A percentile compares a stretch with the other conserved stretches of the same genome.
Conservation (phyloP, 805 yeast genomes). For the Myxozyma geophila region DNA sequence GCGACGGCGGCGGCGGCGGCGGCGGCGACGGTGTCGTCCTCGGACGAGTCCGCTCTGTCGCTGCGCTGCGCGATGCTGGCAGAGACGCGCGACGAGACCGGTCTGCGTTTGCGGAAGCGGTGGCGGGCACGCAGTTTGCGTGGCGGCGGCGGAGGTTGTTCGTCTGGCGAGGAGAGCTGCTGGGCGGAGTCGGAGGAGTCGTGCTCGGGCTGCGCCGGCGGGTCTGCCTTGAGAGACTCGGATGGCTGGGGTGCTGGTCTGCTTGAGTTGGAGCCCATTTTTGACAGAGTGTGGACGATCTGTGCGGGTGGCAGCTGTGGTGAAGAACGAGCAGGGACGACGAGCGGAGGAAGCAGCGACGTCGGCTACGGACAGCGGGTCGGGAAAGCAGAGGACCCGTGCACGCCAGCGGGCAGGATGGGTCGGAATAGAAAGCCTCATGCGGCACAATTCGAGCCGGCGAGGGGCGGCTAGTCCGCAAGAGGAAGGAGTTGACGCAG, state of each 20-base stretch:
- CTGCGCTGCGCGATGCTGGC: not conserved
- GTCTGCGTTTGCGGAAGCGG: slow-evolving; percentile 7
- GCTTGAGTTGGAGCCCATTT: slow-evolving; percentile 8
- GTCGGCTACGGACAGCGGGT: not conserved
- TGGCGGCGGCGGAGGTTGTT: slow-evolving; percentile 3
- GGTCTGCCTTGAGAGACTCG: not conserved
- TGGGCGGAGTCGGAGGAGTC: not conserved
- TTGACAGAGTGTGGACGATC: too few species aligned
- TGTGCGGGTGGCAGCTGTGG: too few species aligned
- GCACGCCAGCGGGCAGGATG: not conserved
- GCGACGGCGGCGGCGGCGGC: too few species aligned
- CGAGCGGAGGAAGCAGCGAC: not conserved
- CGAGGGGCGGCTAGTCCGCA: not conserved
- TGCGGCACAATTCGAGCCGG: slow-evolving; percentile 2
- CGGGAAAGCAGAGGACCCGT: not conserved
- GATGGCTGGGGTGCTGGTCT: not conserved
- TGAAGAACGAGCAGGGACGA: not conserved
- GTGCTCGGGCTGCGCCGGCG: not conserved
- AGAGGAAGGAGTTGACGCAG: not conserved
- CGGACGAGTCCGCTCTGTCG: not conserved
- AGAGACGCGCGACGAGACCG: not conserved
- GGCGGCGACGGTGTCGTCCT: not conserved
- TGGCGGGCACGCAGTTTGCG: slow-evolving; percentile 2
- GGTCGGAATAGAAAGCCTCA: slow-evolving; percentile 5
- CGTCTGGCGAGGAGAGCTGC: not conserved